These are phyloP conservation scores for Mallotus japonicus DNA, from an alignment of 441 rosid genomes.

Conservation along the genomic window DNA sequence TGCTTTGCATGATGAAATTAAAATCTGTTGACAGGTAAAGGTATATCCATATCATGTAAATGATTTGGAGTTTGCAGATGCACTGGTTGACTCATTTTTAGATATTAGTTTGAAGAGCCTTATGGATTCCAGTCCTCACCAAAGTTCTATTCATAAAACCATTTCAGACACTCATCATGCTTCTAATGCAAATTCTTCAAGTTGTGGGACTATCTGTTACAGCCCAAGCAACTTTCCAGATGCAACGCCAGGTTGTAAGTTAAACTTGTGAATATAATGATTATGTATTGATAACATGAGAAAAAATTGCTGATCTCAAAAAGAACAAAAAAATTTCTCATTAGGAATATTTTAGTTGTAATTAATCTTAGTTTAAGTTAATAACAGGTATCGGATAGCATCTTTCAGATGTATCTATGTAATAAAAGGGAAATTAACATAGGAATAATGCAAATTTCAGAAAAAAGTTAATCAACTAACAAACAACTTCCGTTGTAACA, in stretches of 20 bases:
- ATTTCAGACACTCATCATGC: constrained; percentile 30
- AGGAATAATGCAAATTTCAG: neutral
- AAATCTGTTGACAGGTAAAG: constrained; percentile 49
- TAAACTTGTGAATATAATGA: neutral
- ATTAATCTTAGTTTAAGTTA: neutral
- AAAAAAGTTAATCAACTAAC: constrained; percentile 20
- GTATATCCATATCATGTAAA: constrained; percentile 66
- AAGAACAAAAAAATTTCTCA: neutral
- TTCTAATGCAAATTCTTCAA: constrained; percentile 23
- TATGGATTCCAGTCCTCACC: constrained; percentile 29
- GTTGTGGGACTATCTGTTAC: constrained; percentile 39
- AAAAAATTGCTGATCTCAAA: constrained; percentile 1
- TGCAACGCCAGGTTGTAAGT: constrained; percentile 69
- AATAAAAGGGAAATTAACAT: neutral
- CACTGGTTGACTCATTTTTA: constrained; percentile 68
- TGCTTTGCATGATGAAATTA: constrained; percentile 23
- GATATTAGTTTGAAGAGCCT: constrained; percentile 47
- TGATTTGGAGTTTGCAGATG: constrained; percentile 80
- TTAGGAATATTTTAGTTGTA: too few species aligned
- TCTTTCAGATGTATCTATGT: neutral
- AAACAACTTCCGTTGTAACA: constrained; percentile 32
- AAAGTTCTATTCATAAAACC: constrained; percentile 26
- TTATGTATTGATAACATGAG: neutral
- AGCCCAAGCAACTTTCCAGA: constrained; percentile 75
- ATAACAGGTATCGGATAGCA: neutral